Evolutionary conservation across 2,329 filamentous ascomycete genomes (phyloP), one percentile per base, ranked within the genome.

Genomic region (Plectosphaerella sp.): DNA sequence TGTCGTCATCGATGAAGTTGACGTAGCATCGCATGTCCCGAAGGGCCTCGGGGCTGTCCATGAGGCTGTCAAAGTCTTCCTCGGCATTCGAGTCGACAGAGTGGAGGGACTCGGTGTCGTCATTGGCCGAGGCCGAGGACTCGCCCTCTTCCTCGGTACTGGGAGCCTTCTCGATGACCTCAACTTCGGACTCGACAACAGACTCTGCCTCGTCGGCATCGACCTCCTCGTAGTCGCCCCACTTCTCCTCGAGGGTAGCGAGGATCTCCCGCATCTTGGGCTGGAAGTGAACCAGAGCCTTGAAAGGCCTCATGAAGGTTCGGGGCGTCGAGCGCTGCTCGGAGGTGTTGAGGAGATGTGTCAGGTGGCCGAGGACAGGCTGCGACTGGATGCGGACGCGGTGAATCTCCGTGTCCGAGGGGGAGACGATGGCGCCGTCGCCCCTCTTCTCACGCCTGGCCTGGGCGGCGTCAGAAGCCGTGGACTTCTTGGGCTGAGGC

Each of bases 191-290:
- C 67, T 80, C 22, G 71, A 69, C 0, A 59, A 63, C 22, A 66
- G 65, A 6, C 67, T 72, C 58, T 80, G 80, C 58, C 67, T 81
- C 7, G 62, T 80, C 7, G 77, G 76, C 43, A 70, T 81, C 52
- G 78, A 80, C 63, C 76, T 75, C 2, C 70, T 81, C 65, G 6
- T 59, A 63, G 42, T 72, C 67, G 1, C 60, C 68, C 69, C 70
- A 73, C 53, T 72, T 73, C 54, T 72, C 69, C 51, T 73, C 71
- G 8, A 75, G 61, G 33, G 47, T 39, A 22, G 28, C 47, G 4
- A 53, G 36, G 25, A 25, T 47, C 39, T 52, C 36, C 35, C 52
- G 52, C 43, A 57, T 45, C 47, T 48, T 35, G 15, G 53, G 48
- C 5, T 57, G 56, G 33, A 28, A 51, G 37, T 54, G 54, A 43